Evolutionary conservation across 148 eudicot genomes (phyloP), one percentile per base, ranked within the genome.

Genomic region (Agrostemma githago): DNA sequence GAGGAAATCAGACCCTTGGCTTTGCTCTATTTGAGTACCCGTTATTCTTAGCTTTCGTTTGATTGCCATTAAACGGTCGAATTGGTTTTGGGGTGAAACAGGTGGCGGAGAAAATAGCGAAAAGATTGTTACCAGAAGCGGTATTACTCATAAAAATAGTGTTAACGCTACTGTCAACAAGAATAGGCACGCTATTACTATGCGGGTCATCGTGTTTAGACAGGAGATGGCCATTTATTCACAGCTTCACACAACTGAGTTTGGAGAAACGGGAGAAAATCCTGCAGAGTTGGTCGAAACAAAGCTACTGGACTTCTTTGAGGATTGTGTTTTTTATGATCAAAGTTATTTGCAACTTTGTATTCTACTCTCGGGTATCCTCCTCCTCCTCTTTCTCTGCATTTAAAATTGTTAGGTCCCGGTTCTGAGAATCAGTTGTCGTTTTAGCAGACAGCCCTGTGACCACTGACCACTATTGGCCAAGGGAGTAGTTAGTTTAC

Each of bases 271-370:
- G 97, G 79, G 96, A 92, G 26, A 57, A 66, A 39, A 58, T 92
- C 15, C 90, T 92, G 7, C 86, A 88, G 73, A 84, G 57, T 60
- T 92, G 97, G 97, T 89, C 90, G 6, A 84, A 37, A 51, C 75
- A 80, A 40, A 79, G 76, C n/a, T 72, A 62, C 53, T 73, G 84
- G 46, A 68, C 84, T 17, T 81, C 82, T 17, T 51, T 88, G 6
- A 81, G 87, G 69, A 51, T 84, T 62, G 82, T 72, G 15, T 91
- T 87, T 76, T 51, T 81, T 3, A 5, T 86, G 60, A 14, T 87
- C 74, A 89, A 87, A 78, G 74, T 86, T 72, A 62, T 66, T 62
- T 76, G 82, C 68, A 59, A 74, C 79, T 86, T 76, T 70, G 20
- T 74, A 57, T 83, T 86, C 75, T 86, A 77, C 61, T 72, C 89